Conservation (phyloP, 1,284 basidiomycete species). For the Cystobasidium pallidum region DNA sequence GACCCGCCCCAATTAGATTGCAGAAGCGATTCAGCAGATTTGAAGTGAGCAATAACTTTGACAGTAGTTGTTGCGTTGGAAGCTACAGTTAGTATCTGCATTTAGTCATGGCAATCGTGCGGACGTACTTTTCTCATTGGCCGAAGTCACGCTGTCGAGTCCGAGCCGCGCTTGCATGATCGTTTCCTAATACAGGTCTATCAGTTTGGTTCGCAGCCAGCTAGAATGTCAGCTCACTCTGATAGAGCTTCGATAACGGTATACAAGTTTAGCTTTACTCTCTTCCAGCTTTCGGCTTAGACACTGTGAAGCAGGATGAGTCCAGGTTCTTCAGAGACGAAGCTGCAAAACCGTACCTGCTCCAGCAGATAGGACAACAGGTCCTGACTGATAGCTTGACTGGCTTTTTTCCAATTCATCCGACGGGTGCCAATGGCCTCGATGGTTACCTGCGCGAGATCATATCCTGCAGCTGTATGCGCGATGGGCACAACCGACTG, state of each 20-base stretch:
- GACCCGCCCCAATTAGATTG: background rate
- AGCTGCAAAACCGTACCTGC: background rate
- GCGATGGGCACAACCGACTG: slow-evolving; percentile 5
- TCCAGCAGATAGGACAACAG: background rate
- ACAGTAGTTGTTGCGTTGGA: too few species aligned
- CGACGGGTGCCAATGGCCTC: background rate
- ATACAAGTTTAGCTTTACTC: slow-evolving; percentile 1
- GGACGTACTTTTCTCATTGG: slow-evolving; percentile 7
- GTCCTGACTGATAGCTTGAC: background rate
- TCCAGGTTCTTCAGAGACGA: background rate
- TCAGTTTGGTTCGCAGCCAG: background rate
- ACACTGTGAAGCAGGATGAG: background rate
- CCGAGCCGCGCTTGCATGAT: slow-evolving; percentile 1
- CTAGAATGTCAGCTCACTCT: slow-evolving; percentile 5
- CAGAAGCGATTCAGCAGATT: background rate
- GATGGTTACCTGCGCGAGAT: background rate
- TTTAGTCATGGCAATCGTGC: too few species aligned
- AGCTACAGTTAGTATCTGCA: background rate
- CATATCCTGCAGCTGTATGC: background rate
- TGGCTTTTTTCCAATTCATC: background rate
- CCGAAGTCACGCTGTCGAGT: slow-evolving; percentile 11
- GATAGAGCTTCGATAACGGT: background rate
- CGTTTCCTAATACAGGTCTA: background rate
- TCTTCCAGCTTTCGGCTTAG: background rate
- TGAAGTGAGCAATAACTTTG: slow-evolving; percentile 13